Evolutionary conservation across 106 monocot genomes (phyloP), one percentile per base, ranked within the genome.

Genomic region (Triglochin maritima): DNA sequence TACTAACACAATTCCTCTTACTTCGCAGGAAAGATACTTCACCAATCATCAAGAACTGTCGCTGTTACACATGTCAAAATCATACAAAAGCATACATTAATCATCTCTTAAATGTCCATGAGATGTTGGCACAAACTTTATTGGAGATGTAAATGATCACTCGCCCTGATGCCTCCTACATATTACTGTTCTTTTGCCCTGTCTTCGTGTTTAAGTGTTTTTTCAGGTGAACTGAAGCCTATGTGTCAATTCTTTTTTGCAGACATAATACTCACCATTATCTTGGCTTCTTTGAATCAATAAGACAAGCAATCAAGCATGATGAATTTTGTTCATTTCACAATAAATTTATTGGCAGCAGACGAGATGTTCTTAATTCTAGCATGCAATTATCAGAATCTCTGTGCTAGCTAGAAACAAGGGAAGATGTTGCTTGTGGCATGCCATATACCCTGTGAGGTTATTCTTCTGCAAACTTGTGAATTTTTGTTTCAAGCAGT

Each of bases 211-310:
- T 29, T 29, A 29, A 29, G 29, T 64, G 2, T 15, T 13, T 55
- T 55, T 55, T n/a, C 55, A 17, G 4, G 11, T 14, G 5, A 15
- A 49, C 16, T 64, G 47, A 64, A 16, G 3, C 49, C 17, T 4
- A 48, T 64, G 14, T 16, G 45, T 48, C 53, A 46, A 62, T 62
- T 0, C 7, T 63, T 10, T 50, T 47, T 7, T 78, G 69, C 92
- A 98, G 98, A 82, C 98, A 98, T 77, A 98, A 98, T 55, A 92
- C 92, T 42, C 88, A 89, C 68, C 98, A 98, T 71, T 98, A 92
- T 63, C 74, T 98, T 56, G 74, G 80, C 10, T 98, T 98, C 77
- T 92, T 98, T 60, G 42, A 66, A n/a, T 70, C 75, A 10, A 82
- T 92, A 72, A 80, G 98, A 56, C 77, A 84, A 60, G 82, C 92